Evolutionary conservation across 108 stramenopile genomes (phyloP), one percentile per base, ranked within the genome.

Genomic region (Cyclostephanos tholiformis): DNA sequence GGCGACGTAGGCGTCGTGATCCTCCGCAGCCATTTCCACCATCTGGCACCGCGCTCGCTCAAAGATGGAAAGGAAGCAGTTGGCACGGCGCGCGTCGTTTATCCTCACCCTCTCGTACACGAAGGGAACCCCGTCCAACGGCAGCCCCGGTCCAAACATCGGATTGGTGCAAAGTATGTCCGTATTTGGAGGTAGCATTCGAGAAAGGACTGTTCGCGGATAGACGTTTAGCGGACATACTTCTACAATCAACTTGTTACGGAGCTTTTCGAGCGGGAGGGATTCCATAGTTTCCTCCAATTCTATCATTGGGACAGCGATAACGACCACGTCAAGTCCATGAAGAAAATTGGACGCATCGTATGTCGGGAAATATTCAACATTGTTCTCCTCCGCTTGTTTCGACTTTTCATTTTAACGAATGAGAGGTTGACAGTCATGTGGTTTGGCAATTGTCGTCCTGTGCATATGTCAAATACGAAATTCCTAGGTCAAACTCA

Each of bases 151-250:
- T 35, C 96, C 94, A 73, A 98, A 92, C 96, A 98, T 96, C 11
- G 96, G 96, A 77, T 98, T 95, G 26, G 97, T 91, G 61, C 93
- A 88, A 35, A 98, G 41, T 56, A 98, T 88, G 74, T 98, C 97
- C 46, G 89, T 75, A 61, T 95, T 93, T 5, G 86, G 85, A 1
- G 89, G 88, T 25, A 98, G 86, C 30, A 75, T 65, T 25, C 89
- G 76, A 36, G 95, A 67, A 46, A 97, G 56, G 43, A 93, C 78
- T 51, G 87, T 66, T 58, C 88, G 87, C 2, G 94, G 89, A 49
- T 85, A 82, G 36, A 67, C 75, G 57, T 82, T 88, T 57, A 95
- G 79, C 14, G 89, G 89, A 70, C 90, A 86, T 6, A 89, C 88
- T 61, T 92, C 91, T 7, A 95, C 94, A 27, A 95, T 76, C 26